Base-by-base conservation (phyloP, 2,329 filamentous ascomycete species). In the Alternaria consortialis region DNA sequence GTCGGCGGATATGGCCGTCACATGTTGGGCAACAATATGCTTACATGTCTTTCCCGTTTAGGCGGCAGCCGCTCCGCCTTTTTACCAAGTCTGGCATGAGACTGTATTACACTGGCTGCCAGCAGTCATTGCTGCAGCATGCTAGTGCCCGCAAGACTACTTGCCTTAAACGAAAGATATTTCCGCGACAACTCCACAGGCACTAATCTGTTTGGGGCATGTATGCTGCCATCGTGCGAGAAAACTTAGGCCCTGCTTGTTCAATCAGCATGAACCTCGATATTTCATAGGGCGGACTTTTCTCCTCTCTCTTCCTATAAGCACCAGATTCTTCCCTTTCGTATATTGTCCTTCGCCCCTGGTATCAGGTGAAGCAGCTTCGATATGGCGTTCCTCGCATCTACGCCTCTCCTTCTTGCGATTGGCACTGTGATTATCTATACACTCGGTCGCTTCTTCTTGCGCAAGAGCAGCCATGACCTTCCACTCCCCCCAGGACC, bases 401-500 rank as follows among this genome's bases (percentile, higher is more conserved):
- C 31, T 20, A 48, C 31, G 5, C 31, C 29, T 36, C 31, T 48
- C 9, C 31, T 48, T 2, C 31, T 48, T 4, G 46, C 23, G 4
- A 15, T 48, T 1, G 46, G 31, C 1, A 36, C 46, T 6, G 0
- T 48, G 0, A 2, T 36, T 1, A 2, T 36, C 1, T 48, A 48
- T n/a, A 23, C 31, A 34, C 20, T 48, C 20, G 25, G 17, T 1
- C 46, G 46, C 46, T 25, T 36, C 31, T n/a, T 48, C 1, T 25
- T 34, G 31, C 31, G 31, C 1, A 36, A n/a, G 7, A 36, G 25
- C 12, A 25, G 0, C 5, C 17, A 47, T 5, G 17, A 39, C 11
- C 53, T 60, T 13, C 71, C 73, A 1, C 72, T 84, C 0, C 85
- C 84, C 2, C 85, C 84, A 2, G 85, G 85, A 0, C 85, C 85